phyloP scores from a whole-genome alignment of 495 filamentous ascomycete species.

The Xylaria longipes region DNA sequence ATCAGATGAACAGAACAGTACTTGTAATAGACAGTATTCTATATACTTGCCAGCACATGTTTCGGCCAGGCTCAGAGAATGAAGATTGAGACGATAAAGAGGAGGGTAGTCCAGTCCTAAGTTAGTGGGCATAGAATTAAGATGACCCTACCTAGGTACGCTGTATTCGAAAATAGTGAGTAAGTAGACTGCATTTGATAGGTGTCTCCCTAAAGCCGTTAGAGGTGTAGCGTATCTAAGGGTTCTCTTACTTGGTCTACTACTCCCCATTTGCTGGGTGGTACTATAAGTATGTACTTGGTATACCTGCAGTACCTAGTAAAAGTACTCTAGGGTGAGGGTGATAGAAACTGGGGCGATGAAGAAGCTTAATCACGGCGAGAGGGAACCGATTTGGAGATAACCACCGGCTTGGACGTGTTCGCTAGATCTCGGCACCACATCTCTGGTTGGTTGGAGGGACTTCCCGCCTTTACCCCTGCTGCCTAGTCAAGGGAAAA shows the following conservation, averaged over 20 bases:
- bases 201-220: background rate
- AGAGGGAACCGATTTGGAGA: slow-evolving; percentile 26
- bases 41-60: background rate
- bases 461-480: slow-evolving; percentile 13
- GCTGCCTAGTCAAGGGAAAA: background rate
- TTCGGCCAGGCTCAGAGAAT: background rate
- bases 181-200: background rate
- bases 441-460: slow-evolving; percentile 21
- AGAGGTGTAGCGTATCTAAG: background rate
- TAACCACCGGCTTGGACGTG: slow-evolving; percentile 7
- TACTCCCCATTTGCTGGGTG: slow-evolving; percentile 6
- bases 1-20: background rate
- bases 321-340: background rate
- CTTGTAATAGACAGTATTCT: background rate
- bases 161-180: background rate
- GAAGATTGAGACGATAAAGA: background rate
- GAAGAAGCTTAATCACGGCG: slow-evolving; percentile 25
- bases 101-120: background rate
- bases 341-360: background rate
- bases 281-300: background rate
- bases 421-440: slow-evolving; percentile 24
- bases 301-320: background rate
- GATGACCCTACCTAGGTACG: background rate
- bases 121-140: background rate
- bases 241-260: background rate